Conservation (phyloP, 306 rosid species). For the Leucaena leucocephala region DNA sequence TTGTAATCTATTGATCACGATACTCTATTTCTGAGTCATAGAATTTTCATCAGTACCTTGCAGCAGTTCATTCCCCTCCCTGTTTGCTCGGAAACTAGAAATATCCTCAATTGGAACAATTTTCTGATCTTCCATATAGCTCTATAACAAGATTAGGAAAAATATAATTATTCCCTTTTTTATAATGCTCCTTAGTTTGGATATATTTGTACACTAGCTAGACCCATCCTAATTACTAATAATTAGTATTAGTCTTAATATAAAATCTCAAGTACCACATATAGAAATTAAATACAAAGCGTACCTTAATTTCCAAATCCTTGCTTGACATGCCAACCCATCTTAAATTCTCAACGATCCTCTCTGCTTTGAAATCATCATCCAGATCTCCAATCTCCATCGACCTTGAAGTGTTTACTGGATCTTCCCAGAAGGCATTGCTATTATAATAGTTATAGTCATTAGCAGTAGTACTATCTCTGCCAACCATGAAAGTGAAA, state of each 20-base stretch:
- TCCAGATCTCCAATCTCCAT: conserved; percentile 63
- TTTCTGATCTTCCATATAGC: conserved; percentile 72
- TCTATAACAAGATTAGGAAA: conserved; percentile 46
- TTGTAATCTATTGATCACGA: neutral
- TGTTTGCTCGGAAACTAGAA: conserved; percentile 54
- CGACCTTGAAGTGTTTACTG: conserved; percentile 40
- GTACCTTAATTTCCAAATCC: conserved; percentile 44
- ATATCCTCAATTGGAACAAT: conserved; percentile 68
- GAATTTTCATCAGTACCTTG: conserved; percentile 52
- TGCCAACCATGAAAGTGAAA: conserved; percentile 69
- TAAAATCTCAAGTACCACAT: neutral
- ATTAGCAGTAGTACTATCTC: conserved; percentile 28
- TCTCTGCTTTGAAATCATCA: conserved; percentile 57
- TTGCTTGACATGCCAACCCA: conserved; percentile 88
- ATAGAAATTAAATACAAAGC: neutral
- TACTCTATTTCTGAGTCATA: neutral
- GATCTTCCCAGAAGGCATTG: conserved; percentile 55
- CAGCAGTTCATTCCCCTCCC: conserved; percentile 49
- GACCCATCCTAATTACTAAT: neutral
- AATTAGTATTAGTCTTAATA: neutral
- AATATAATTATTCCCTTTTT: neutral
- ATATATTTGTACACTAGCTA: neutral
- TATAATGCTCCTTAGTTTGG: neutral
- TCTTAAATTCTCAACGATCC: conserved; percentile 70
- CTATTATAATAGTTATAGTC: conserved; percentile 8